Conservation (phyloP, 805 yeast genomes). For the Candida saitoana region DNA sequence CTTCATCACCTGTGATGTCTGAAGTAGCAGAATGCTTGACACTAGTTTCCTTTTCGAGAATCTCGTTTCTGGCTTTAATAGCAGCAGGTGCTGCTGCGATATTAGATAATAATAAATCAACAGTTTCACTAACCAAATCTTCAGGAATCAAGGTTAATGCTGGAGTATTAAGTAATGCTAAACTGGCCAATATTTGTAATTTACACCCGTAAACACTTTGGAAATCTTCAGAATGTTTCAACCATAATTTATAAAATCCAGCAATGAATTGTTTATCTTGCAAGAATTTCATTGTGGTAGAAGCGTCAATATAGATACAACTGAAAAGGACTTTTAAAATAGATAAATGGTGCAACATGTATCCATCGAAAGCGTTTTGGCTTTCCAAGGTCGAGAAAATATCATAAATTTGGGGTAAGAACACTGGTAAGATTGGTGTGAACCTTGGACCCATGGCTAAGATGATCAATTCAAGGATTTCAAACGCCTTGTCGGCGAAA, state of each 20-base stretch:
- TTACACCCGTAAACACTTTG: slow-evolving; percentile 55
- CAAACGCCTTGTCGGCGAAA: slow-evolving; percentile 38
- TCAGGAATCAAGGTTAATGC: slow-evolving; percentile 26
- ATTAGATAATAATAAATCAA: slow-evolving; percentile 37
- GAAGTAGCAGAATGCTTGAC: slow-evolving; percentile 19
- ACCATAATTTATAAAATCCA: slow-evolving; percentile 45
- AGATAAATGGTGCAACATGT: slow-evolving; percentile 40
- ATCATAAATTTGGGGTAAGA: slow-evolving; percentile 33
- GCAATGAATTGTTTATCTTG: slow-evolving; percentile 34
- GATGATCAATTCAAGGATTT: slow-evolving; percentile 32
- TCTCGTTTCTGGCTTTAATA: slow-evolving; percentile 42
- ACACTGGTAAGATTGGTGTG: slow-evolving; percentile 28
- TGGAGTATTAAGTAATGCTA: slow-evolving; percentile 33
- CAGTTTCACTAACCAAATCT: slow-evolving; percentile 34
- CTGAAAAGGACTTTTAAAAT: slow-evolving; percentile 43
- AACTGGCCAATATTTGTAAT: slow-evolving; percentile 46
- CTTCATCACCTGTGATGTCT: slow-evolving; percentile 17
- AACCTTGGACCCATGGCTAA: slow-evolving; percentile 28
- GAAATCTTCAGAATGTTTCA: slow-evolving; percentile 42
- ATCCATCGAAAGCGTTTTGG: slow-evolving; percentile 40
- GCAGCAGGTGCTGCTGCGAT: slow-evolving; percentile 47
- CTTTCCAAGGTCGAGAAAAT: slow-evolving; percentile 32
- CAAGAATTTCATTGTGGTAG: slow-evolving; percentile 31
- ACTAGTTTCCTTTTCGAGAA: slow-evolving; percentile 37
- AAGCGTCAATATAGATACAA: slow-evolving; percentile 36